phyloP scores from a whole-genome alignment of 108 stramenopile species.

The Skeletonema menzelii region DNA sequence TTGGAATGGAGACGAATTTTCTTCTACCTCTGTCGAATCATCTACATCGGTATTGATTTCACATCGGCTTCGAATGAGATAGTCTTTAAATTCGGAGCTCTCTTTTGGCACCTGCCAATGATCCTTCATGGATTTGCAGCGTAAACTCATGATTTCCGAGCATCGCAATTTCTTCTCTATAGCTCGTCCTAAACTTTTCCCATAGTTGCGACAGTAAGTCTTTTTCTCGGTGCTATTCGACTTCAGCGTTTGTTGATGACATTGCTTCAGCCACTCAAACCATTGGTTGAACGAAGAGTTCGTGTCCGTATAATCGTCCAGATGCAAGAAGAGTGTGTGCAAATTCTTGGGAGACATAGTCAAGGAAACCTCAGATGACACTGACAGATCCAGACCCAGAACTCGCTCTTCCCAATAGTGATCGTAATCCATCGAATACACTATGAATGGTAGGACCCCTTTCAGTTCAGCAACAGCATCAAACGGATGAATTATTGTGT shows the following conservation, averaged over 20 bases:
- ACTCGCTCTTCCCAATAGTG: conserved; percentile 18
- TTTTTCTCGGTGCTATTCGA: conserved; percentile 7
- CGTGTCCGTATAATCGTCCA: conserved; percentile 32
- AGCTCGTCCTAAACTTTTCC: conserved; percentile 7
- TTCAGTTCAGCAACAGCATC: conserved; percentile 22
- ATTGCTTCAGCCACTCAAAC: conserved; percentile 12
- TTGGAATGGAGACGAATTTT: conserved; percentile 18
- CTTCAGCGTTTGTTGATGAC: conserved; percentile 4
- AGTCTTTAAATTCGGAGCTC: conserved; percentile 27
- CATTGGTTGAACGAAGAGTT: conserved; percentile 34
- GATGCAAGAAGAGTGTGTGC: conserved; percentile 32
- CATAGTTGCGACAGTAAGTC: conserved; percentile 14
- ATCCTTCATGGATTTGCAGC: conserved; percentile 34
- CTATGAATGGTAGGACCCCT: conserved; percentile 16
- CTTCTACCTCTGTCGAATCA: background rate
- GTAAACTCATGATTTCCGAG: conserved; percentile 20
- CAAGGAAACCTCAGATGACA: conserved; percentile 17
- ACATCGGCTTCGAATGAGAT: conserved; percentile 19
- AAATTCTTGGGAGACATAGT: conserved; percentile 15
- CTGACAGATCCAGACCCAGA: conserved; percentile 1
- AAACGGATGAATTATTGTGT: conserved; percentile 19
- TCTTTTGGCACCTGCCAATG: conserved; percentile 27
- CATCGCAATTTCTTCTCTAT: conserved; percentile 25
- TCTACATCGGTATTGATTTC: conserved; percentile 11
- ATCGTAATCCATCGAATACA: conserved; percentile 31